Base-by-base conservation (phyloP, 148 eudicot species). In the Rhododendron vialii region DNA sequence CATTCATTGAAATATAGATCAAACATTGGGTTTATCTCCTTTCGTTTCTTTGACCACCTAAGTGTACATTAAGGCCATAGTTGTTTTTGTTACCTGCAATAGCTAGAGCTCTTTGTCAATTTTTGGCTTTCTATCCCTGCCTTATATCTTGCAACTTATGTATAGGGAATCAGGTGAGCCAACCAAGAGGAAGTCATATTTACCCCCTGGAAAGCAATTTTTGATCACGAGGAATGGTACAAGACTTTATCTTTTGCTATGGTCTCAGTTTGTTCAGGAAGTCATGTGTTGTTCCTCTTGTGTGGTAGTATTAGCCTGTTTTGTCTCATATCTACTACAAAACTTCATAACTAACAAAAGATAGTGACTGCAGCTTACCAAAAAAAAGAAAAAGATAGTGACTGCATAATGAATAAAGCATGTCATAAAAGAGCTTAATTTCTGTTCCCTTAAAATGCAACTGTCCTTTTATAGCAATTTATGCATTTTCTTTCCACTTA, bases 161-260 rank as follows among this genome's bases (percentile, higher is more conserved):
- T 85, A 78, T 85, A 97, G 99, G 99, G 99, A 97, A 93, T 92
- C 98, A 15, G 99, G 99, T 61, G 98, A 97, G 87, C 98, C 98
- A 41, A 91, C 89, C 93, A 97, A 95, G 91, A 92, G 98, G 90
- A 97, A 95, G 90, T 84, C 98, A 69, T 95, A 94, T 89, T 88
- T 97, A 73, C 99, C 99, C 1, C 57, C 87, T 71, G 96, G 93
- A 22, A 97, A 97, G 86, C 99, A 97, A 84, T 95, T 97, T 89
- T 92, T 97, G 87, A 93, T 97, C 82, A 97, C 99, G 4, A 91
- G 99, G 93, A 97, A 95, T 86, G 99, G 99, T 96, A 88, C 88
- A 78, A 69, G 75, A 41, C 17, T 30, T 81, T 71, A 35, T 47
- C 4, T 65, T 84, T 53, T 55, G 38, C 78, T 61, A 43, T 17